Base-by-base conservation (phyloP, 169 alveolate genomes). In the Fabrea salina region DNA sequence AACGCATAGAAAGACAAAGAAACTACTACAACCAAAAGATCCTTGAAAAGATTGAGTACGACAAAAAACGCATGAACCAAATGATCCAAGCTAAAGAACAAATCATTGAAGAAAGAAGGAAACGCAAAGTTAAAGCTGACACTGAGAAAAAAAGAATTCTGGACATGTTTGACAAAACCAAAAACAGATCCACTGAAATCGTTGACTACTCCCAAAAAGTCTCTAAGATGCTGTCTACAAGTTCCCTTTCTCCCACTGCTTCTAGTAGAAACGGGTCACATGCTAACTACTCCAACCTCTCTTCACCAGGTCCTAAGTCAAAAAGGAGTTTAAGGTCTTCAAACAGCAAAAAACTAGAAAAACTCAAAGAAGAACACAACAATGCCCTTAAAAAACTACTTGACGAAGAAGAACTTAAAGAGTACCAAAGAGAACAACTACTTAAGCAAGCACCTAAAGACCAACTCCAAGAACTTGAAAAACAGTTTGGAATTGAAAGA, bases 51-150 rank as follows among this genome's bases (percentile, higher is more conserved):
- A 79, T 89, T 22, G 59, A 81, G 22, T 72, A 80, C 5, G 90
- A 79, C 5, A 82, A 79, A 76, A 61, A 58, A 27, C 75, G 82
- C 66, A 81, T 85, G 3, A 88, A 78, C 41, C 37, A 78, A 32
- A 35, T 89, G 16, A 71, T 75, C 56, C 54, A 41, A 47, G 89
- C 77, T 56, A 83, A 82, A 58, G 84, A 78, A 16, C 47, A 70
- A 37, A 54, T 89, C 3, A 35, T 81, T 59, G 83, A 80, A 37
- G 58, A 82, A 70, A 83, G 94, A 61, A 51, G 58, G 44, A 47
- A 80, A 13, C 79, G 79, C 80, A 80, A 89, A 77, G 83, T 75
- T 49, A 76, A 89, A 75, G 89, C 86, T 39, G 92, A 89, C 44
- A 75, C 84, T 13, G 39, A 85, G 61, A 85, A 85, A 54, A 68